phyloP scores from a whole-genome alignment of 345 rosid genomes.

The Streptanthus diversifolius region DNA sequence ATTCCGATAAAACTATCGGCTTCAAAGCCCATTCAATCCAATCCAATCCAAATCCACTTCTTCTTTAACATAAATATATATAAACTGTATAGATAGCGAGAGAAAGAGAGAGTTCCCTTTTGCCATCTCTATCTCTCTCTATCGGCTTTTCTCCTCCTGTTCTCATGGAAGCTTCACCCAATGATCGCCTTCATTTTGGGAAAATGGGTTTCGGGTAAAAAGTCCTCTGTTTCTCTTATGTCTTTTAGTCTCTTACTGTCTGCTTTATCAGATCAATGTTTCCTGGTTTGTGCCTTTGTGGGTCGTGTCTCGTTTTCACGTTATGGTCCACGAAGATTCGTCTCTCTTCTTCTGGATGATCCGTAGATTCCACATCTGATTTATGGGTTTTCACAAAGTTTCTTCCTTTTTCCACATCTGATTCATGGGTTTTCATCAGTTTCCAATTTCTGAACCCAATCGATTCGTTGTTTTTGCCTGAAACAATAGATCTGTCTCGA shows the following conservation, averaged over 20 bases:
- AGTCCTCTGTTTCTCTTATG: conserved; percentile 9
- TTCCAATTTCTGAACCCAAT: neutral
- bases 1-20: conserved; percentile 24
- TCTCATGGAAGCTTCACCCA: conserved; percentile 69
- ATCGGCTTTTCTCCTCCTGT: conserved; percentile 29
- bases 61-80: neutral
- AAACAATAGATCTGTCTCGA: conserved; percentile 21
- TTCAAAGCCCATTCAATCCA: conserved; percentile 17
- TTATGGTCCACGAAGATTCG: neutral
- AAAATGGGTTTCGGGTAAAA: conserved; percentile 86
- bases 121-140: neutral
- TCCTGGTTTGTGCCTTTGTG: neutral
- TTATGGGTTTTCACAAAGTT: neutral
- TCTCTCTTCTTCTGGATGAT: neutral
- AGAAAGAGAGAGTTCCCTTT: neutral
- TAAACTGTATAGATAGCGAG: neutral
- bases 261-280: conserved; percentile 12
- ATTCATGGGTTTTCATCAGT: neutral
- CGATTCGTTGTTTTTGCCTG: neutral
- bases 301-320: neutral
- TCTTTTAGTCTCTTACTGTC: neutral
- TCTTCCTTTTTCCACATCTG: conserved; percentile 6
- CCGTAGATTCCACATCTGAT: conserved; percentile 12
- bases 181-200: conserved; percentile 78
- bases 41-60: conserved; percentile 12